Conservation (phyloP, 2,329 filamentous ascomycete genomes). For the Pseudogymnoascus sp. region DNA sequence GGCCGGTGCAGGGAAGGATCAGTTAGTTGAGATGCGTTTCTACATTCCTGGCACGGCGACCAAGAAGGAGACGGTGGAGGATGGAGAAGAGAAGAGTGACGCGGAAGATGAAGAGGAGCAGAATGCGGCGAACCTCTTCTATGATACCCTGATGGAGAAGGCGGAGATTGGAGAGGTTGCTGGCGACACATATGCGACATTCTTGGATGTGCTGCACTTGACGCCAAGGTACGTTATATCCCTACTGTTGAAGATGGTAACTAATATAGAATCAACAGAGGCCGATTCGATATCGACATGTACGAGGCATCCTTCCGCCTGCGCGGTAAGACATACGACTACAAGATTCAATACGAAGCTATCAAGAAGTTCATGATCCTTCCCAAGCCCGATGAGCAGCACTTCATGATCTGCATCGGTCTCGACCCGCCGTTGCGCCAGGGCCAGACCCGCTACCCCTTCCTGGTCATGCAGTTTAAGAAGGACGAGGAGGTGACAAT, state of each 20-base stretch:
- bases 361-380: conserved; percentile 99
- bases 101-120: conserved; percentile 66
- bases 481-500: conserved; percentile 94
- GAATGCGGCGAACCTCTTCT: conserved; percentile 94
- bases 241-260: neutral
- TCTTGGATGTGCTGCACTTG: conserved; percentile 92
- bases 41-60: conserved; percentile 91
- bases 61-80: conserved; percentile 55
- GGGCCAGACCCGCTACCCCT: conserved; percentile 95
- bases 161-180: conserved; percentile 98
- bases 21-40: conserved; percentile 97
- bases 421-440: conserved; percentile 91
- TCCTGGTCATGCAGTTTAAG: conserved; percentile 98
- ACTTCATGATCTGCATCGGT: conserved; percentile 89
- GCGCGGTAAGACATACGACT: conserved; percentile 98
- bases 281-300: conserved; percentile 99
- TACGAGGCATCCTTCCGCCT: conserved; percentile 96
- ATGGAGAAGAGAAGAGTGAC: conserved; percentile 61
- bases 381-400: conserved; percentile 95
- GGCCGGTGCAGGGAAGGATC: conserved; percentile 78
- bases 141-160: conserved; percentile 96
- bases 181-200: conserved; percentile 96
- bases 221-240: conserved; percentile 64
- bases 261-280: conserved; percentile 48
- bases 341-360: conserved; percentile 97